phyloP scores from a whole-genome alignment of 2,329 filamentous ascomycete species.

The Paecilomyces variotii region DNA sequence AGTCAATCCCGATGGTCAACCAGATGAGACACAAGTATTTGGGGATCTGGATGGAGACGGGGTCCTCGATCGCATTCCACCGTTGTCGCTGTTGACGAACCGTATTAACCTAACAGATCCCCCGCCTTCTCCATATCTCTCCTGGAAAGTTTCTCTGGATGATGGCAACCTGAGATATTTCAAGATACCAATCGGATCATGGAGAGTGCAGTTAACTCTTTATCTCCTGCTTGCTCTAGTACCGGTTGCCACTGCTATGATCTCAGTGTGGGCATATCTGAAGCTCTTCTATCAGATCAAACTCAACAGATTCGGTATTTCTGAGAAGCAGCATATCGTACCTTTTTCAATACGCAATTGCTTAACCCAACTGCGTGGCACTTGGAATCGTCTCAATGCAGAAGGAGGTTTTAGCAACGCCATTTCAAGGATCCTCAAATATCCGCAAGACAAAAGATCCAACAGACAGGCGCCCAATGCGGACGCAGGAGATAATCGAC shows the following conservation, averaged over 20 bases:
- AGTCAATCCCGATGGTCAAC: conserved; percentile 50
- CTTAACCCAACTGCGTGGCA: conserved; percentile 9
- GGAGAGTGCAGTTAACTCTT: conserved; percentile 42
- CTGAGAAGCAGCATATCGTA: conserved; percentile 31
- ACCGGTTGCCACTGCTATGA: conserved; percentile 39
- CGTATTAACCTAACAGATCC: conserved; percentile 48
- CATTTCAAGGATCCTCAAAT: not conserved
- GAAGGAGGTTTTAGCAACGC: not conserved
- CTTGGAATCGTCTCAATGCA: conserved; percentile 17
- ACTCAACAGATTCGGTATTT: conserved; percentile 46
- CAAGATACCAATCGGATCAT: conserved; percentile 42
- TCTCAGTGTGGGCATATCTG: conserved; percentile 46
- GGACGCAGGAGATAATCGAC: conserved; percentile 12
- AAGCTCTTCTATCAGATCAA: conserved; percentile 51
- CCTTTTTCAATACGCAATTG: conserved; percentile 6
- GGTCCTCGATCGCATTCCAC: conserved; percentile 50
- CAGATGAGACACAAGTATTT: conserved; percentile 47
- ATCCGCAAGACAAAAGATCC: not conserved
- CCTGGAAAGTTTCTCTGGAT: conserved; percentile 44
- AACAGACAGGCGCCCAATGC: conserved; percentile 5
- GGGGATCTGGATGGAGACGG: conserved; percentile 53
- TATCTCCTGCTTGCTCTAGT: conserved; percentile 44
- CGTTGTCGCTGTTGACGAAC: conserved; percentile 43
- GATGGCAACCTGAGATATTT: conserved; percentile 44
- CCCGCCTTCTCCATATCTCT: conserved; percentile 45